Conservation (phyloP, 805 yeast genomes). For the Starmerella apis region DNA sequence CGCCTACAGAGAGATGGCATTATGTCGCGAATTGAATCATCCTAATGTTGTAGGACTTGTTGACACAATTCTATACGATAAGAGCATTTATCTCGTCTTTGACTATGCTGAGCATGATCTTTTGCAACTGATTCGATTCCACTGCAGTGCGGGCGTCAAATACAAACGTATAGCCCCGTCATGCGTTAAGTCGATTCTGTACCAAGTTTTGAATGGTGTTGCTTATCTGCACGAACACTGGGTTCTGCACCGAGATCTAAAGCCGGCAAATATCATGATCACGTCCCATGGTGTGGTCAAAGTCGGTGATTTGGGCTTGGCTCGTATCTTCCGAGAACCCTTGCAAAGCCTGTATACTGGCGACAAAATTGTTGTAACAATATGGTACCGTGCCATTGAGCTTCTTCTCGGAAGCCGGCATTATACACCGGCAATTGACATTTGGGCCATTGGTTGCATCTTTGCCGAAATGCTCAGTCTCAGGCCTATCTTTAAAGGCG, state of each 20-base stretch:
- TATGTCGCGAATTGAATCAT: slow-evolving; percentile 78
- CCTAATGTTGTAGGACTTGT: slow-evolving; percentile 67
- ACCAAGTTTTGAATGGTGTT: slow-evolving; percentile 90
- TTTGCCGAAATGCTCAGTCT: slow-evolving; percentile 81
- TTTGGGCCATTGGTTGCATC: slow-evolving; percentile 95
- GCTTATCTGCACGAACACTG: slow-evolving; percentile 88
- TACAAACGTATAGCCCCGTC: slow-evolving; percentile 46
- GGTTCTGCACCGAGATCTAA: slow-evolving; percentile 89
- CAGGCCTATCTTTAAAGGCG: slow-evolving; percentile 93
- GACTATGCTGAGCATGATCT: slow-evolving; percentile 95
- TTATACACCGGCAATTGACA: slow-evolving; percentile 83
- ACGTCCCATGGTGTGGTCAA: slow-evolving; percentile 81
- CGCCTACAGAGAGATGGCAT: slow-evolving; percentile 92
- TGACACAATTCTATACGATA: slow-evolving; percentile 78
- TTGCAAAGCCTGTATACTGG: slow-evolving; percentile 79
- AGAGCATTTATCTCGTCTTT: slow-evolving; percentile 85
- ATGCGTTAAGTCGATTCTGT: slow-evolving; percentile 71
- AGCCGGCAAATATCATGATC: slow-evolving; percentile 97
- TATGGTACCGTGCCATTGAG: slow-evolving; percentile 95
- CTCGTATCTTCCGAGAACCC: slow-evolving; percentile 77
- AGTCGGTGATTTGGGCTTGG: slow-evolving; percentile 90
- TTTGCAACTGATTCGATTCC: slow-evolving; percentile 86
- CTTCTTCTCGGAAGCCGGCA: slow-evolving; percentile 81
- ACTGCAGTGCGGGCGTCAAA: slow-evolving; percentile 45
- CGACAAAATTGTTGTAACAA: slow-evolving; percentile 92